Conservation (phyloP, 129 eudicot genomes). For the Daucus carota region DH1_v3.0 NC_030383.2:43250501-43251000, state of each 20-base stretch:
- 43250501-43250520: background rate
- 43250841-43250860: too few species aligned
- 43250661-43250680: background rate
- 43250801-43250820: background rate
- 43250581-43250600: constrained; percentile 1
- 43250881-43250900: too few species aligned
- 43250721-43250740: background rate
- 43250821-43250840: too few species aligned
- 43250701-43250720: constrained; percentile 4
- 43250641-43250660: background rate
- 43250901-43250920: too few species aligned
- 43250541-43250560: background rate
- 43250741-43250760: background rate
- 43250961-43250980: too few species aligned
- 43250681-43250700: constrained; percentile 9
- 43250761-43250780: background rate
- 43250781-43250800: constrained; percentile 1
- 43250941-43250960: too few species aligned
- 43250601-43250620: background rate
- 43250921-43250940: too few species aligned
- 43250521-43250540: background rate
- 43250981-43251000: too few species aligned
- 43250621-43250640: background rate
- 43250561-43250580: background rate
- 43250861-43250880: too few species aligned